Percentiles rank a stretch among this genome's conserved stretches.
Evolutionary conservation across 441 rosid genomes (phyloP).

Genomic region (Pelargonium citronellum): DNA sequence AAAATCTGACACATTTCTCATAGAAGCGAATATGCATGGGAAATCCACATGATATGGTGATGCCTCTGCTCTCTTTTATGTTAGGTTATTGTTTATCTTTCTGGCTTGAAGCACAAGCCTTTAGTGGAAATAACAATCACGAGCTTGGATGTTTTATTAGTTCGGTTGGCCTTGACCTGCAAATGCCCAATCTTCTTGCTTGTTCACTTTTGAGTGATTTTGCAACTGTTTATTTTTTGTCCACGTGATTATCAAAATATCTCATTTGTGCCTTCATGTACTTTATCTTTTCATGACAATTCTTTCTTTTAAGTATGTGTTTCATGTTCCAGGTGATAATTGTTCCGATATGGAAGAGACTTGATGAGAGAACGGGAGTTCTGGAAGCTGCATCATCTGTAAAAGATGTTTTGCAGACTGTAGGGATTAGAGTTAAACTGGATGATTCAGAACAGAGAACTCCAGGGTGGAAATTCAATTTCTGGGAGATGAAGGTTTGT

Average conservation of each 20-base stretch:
- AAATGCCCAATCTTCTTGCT: too few relatives aligned
- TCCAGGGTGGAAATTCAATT: conserved; percentile 91
- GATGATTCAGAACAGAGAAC: conserved; percentile 76
- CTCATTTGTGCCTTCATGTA: conserved; percentile 3
- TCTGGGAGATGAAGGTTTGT: conserved; percentile 93
- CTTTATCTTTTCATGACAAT: conserved; percentile 1
- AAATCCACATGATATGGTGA: too few relatives aligned
- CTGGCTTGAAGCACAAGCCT: too few relatives aligned
- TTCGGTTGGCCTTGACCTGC: too few relatives aligned
- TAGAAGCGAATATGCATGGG: too few relatives aligned
- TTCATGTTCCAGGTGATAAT: conserved; percentile 55
- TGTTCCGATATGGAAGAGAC: conserved; percentile 87
- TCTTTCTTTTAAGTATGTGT: conserved; percentile 7
- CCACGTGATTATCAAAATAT: neutral
- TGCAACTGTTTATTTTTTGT: too few relatives aligned
- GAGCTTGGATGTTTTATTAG: too few relatives aligned
- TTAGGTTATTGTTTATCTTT: too few relatives aligned
- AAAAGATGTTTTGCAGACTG: conserved; percentile 48
- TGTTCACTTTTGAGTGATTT: too few relatives aligned
- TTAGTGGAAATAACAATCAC: too few relatives aligned
- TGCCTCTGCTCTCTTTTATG: too few relatives aligned
- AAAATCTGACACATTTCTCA: too few relatives aligned
- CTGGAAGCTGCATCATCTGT: conserved; percentile 62
- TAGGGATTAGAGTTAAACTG: conserved; percentile 72
- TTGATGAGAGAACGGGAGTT: conserved; percentile 59